Evolutionary conservation across 2,329 filamentous ascomycete species (phyloP), one percentile per base, ranked within the genome.

Genomic region (Periconia sp.): DNA sequence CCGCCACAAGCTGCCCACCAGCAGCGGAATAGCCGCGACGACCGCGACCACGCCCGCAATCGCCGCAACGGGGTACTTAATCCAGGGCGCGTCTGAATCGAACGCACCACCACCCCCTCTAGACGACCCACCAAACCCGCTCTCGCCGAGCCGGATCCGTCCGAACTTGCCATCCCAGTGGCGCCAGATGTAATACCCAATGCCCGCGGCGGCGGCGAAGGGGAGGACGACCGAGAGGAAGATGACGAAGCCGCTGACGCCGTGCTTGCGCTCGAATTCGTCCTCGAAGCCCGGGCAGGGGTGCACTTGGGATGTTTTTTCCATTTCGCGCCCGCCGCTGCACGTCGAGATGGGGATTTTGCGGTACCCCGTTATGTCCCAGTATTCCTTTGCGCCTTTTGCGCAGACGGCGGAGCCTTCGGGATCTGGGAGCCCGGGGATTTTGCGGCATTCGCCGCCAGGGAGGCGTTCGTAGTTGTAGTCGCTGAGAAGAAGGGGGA

Each of bases 101-200:
- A 68, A 69, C 11, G 60, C 57, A 13, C 58, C 53, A 1, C 65
- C 59, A 14, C 43, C n/a, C n/a, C n/a, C n/a, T n/a, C n/a, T n/a
- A n/a, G n/a, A 11, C 10, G 8, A 11, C 7, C 60, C 59, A 17
- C 47, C 23, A 8, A 8, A 11, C 6, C 60, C 60, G 18, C 47
- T 19, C 8, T 97, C 94, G 52, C 94, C 94, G 14, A 99, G 85
- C 19, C 91, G 85, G 70, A 99, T 80, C 70, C 93, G 88, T 11
- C 94, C 94, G 70, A 97, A 96, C 71, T 95, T 95, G 74, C 86
- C 86, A 63, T 86, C 87, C 90, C 91, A 97, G 74, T 90, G 90
- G 55, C 79, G 84, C 80, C 87, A 96, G 18, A 93, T 87, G 75
- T 86, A 97, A 79, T 90, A 97, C 40, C 94, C 94, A 14, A 88